Base-by-base conservation (phyloP, 2,329 filamentous ascomycete genomes). In the Alternaria novae-zelandiae region DNA sequence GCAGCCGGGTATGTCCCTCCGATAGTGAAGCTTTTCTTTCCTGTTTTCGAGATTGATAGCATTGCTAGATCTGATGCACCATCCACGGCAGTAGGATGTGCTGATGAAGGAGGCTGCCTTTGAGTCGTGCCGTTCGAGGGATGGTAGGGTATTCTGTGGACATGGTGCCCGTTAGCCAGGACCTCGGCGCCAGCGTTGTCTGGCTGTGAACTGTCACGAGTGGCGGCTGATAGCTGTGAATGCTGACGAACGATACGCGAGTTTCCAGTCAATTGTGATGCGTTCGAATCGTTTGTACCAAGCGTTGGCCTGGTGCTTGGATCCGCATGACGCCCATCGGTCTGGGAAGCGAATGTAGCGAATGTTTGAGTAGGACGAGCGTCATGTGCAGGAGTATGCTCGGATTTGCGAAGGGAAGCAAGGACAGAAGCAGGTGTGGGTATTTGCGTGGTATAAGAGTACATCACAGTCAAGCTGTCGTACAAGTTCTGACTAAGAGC, bases 401-500 rank as follows among this genome's bases (percentile, higher is more conserved):
- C 36, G 17, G 50, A 10, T 26, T 65, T 61, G 45, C 69, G 69
- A 6, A 78, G 65, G n/a, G 68, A 59, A 32, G 67, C 57, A 59
- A 76, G 67, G n/a, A 76, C 53, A 45, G 68, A 68, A 9, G 61
- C 20, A 25, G 77, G 59, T 55, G 44, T 74, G 23, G 77, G 72
- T 44, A 79, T 70, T 20, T 74, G 72, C 55, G 73, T 77, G 13
- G 75, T 78, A 62, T 74, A 79, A 5, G 73, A 74, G 61, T 71
- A 75, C 55, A 79, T 78, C 59, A 79, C 61, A n/a, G 73, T 66
- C 15, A 73, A 65, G 44, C 75, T 80, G 65, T 80, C 78, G 66
- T 86, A 87, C 1, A 88, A 74, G 63, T 85, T 86, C 68, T 90
- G 89, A 3, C 86, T 86, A 60, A 90, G 87, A 3, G 88, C 89